Percentiles rank a stretch among this genome's conserved stretches.
Conservation (phyloP, 352 stramenopile genomes). For the Thalassiosira livingstoniorum region DNA sequence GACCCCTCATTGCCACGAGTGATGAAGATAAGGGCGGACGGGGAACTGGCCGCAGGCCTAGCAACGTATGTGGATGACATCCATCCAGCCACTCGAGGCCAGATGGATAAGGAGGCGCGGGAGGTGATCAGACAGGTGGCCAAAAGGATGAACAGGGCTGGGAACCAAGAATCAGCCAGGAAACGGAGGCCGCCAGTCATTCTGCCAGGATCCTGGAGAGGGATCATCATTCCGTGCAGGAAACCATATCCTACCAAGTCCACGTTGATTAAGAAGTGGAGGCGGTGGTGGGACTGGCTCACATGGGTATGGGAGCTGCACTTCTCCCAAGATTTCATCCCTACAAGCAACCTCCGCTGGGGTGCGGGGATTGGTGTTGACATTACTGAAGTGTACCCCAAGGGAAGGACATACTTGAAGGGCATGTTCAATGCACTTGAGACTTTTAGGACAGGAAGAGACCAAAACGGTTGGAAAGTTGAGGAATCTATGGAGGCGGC, state of each 20-base stretch:
- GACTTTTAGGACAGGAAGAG: constrained; percentile 31
- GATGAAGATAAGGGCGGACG: constrained; percentile 36
- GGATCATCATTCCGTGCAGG: constrained; percentile 22
- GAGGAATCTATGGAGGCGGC: not conserved
- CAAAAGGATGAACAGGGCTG: constrained; percentile 35
- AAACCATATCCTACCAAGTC: constrained; percentile 43
- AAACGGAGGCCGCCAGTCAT: constrained; percentile 27
- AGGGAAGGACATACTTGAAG: not conserved
- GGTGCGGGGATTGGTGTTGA: constrained; percentile 9
- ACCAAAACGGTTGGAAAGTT: constrained; percentile 43
- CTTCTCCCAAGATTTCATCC: not conserved
- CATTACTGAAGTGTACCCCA: not conserved
- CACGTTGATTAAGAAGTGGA: constrained; percentile 42
- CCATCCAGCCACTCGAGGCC: not conserved
- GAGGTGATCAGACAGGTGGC: too few species aligned
- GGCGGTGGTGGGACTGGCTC: constrained; percentile 4
- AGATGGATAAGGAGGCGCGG: too few species aligned
- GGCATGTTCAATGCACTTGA: constrained; percentile 52
- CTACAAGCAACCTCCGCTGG: not conserved
- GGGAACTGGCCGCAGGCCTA: constrained; percentile 31
- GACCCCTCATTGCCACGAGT: constrained; percentile 37
- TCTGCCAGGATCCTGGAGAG: constrained; percentile 41
- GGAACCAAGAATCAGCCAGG: constrained; percentile 20
- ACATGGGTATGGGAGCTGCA: not conserved
- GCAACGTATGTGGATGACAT: constrained; percentile 50